A percentile compares a stretch with the other conserved stretches of the same genome.
Evolutionary conservation across 768 basidiomycete genomes (phyloP).

Genomic region (Chalciporus chontae): DNA sequence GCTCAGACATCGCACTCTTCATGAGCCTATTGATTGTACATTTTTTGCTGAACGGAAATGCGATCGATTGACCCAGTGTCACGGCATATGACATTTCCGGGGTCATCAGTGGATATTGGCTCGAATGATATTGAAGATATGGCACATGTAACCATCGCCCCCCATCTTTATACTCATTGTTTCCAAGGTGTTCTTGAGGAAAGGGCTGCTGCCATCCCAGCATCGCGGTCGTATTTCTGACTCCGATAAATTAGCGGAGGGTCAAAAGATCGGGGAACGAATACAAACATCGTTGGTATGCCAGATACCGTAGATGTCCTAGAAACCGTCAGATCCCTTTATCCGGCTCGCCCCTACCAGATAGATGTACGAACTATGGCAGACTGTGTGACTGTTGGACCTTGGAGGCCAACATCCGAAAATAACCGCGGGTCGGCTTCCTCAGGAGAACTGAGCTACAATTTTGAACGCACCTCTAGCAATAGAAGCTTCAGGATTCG

Average conservation of each 20-base stretch:
- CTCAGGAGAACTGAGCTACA: no score
- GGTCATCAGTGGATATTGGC: constrained; percentile 9
- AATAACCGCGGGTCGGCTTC: no score
- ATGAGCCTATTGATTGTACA: constrained; percentile 29
- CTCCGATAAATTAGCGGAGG: constrained; percentile 3
- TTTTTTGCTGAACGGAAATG: constrained; percentile 30
- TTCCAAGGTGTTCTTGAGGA: constrained; percentile 10
- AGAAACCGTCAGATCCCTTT: no score
- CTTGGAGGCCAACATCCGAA: no score
- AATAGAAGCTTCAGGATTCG: no score
- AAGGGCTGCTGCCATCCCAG: constrained; percentile 4
- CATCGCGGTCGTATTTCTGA: constrained; percentile 14
- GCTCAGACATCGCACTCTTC: constrained; percentile 36
- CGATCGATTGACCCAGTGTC: constrained; percentile 23
- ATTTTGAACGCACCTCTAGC: no score
- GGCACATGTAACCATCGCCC: constrained; percentile 4
- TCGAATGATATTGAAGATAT: constrained; percentile 14
- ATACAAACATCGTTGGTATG: constrained; percentile 4
- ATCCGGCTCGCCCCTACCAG: no score
- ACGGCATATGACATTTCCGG: constrained; percentile 16
- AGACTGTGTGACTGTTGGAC: neutral
- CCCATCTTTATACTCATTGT: constrained; percentile 20
- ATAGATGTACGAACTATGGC: neutral
- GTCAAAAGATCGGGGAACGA: neutral
- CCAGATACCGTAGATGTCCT: neutral